phyloP scores from a whole-genome alignment of 1,284 basidiomycete species.

The Vanrija humicola region DNA sequence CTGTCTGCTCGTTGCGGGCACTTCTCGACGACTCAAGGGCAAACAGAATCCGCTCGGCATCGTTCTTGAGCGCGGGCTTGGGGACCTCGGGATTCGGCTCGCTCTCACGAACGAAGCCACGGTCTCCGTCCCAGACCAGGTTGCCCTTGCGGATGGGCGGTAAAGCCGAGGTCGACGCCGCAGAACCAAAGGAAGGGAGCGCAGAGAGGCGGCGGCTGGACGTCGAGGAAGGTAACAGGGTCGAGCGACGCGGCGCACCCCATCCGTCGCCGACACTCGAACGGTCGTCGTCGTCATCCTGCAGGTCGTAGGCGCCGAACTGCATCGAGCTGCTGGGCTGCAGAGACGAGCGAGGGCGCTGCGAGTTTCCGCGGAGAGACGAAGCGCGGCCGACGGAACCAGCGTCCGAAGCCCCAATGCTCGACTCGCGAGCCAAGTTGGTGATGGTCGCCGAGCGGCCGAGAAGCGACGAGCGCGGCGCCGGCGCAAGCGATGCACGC shows the following conservation, averaged over 20 bases:
- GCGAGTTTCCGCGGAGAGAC: background rate
- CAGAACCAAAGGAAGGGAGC: slow-evolving; percentile 10
- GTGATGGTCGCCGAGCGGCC: too few species aligned
- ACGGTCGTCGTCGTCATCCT: slow-evolving; percentile 21
- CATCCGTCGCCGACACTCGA: slow-evolving; percentile 22
- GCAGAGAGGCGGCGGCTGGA: slow-evolving; percentile 1
- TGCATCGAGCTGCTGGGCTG: slow-evolving; percentile 6
- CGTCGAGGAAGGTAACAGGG: background rate
- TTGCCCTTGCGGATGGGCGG: slow-evolving; percentile 39
- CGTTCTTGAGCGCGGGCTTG: slow-evolving; percentile 31
- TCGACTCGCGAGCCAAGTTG: too few species aligned
- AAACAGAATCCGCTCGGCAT: slow-evolving; percentile 46
- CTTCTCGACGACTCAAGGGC: slow-evolving; percentile 32
- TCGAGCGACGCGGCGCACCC: background rate
- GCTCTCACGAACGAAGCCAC: slow-evolving; percentile 41
- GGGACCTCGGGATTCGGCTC: slow-evolving; percentile 30
- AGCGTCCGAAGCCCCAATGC: too few species aligned
- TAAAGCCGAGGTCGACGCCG: slow-evolving; percentile 14
- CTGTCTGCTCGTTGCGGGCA: slow-evolving; percentile 24
- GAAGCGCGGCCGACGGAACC: too few species aligned
- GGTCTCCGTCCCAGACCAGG: slow-evolving; percentile 41
- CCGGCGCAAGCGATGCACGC: background rate
- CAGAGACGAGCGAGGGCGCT: slow-evolving; percentile 1
- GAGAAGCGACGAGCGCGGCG: too few species aligned
- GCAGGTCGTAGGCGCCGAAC: background rate